These are phyloP conservation scores for Fusarium pseudocircinatum DNA, from an alignment of 2,329 filamentous ascomycete species.

Conservation along the genomic window DNA sequence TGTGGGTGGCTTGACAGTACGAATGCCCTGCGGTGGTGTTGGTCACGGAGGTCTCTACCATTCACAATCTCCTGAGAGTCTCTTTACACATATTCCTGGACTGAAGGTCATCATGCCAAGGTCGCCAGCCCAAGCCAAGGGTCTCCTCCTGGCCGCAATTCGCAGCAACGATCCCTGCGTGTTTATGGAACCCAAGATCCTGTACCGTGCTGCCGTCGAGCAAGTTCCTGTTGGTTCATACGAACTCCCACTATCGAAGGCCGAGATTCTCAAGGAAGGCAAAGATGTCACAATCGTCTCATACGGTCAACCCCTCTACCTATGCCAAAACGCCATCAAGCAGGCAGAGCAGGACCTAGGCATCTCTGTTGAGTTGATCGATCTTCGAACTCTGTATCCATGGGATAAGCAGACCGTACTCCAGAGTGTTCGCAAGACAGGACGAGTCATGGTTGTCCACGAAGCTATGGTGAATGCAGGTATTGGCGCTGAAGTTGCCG, in stretches of 20 bases:
- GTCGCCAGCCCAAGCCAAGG: slow-evolving; percentile 88
- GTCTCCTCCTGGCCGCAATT: slow-evolving; percentile 80
- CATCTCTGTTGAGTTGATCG: slow-evolving; percentile 83
- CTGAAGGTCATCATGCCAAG: slow-evolving; percentile 86
- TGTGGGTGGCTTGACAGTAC: slow-evolving; percentile 82
- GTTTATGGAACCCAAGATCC: slow-evolving; percentile 93
- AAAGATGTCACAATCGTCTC: slow-evolving; percentile 85
- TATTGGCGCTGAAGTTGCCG: slow-evolving; percentile 88
- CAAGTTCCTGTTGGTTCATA: slow-evolving; percentile 86
- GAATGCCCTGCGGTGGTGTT: slow-evolving; percentile 91
- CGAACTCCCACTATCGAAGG: slow-evolving; percentile 84
- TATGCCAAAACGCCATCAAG: slow-evolving; percentile 79
- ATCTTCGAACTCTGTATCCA: slow-evolving; percentile 87
- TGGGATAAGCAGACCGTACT: slow-evolving; percentile 88
- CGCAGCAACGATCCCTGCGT: slow-evolving; percentile 86
- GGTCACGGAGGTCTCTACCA: slow-evolving; percentile 91
- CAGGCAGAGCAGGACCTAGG: slow-evolving; percentile 80
- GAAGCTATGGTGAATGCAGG: slow-evolving; percentile 93
- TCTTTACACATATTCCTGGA: slow-evolving; percentile 90
- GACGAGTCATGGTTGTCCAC: slow-evolving; percentile 86
- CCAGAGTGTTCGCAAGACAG: slow-evolving; percentile 86
- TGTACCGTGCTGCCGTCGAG: slow-evolving; percentile 91
- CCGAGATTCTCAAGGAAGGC: slow-evolving; percentile 83
- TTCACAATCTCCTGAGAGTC: slow-evolving; percentile 86
- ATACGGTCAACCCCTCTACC: slow-evolving; percentile 90